phyloP scores from a whole-genome alignment of 1,139 yeast species.

The Meyerozyma carpophila region DNA sequence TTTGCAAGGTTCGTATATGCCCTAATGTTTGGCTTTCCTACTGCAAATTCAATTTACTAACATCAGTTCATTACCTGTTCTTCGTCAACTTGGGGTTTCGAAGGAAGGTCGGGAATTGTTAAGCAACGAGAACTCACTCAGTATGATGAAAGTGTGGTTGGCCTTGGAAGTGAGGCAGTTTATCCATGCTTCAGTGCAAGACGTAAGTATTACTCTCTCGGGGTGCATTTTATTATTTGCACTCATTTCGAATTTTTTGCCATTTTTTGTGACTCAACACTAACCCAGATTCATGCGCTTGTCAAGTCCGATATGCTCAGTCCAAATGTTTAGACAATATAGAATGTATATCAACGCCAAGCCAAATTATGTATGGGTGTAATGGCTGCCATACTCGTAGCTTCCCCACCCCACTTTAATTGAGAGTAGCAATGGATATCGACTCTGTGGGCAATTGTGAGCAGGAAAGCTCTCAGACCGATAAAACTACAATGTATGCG shows the following conservation, averaged over 20 bases:
- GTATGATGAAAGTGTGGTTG: conserved; percentile 88
- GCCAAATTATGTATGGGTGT: neutral
- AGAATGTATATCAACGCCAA: neutral
- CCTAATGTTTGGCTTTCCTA: conserved; percentile 53
- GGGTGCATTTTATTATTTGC: neutral
- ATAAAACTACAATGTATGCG: neutral
- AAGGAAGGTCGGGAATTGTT: conserved; percentile 60
- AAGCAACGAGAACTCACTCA: conserved; percentile 54
- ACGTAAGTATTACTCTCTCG: conserved; percentile 36
- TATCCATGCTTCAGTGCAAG: conserved; percentile 79
- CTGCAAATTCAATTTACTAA: conserved; percentile 32
- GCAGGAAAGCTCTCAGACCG: neutral
- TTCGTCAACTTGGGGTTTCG: conserved; percentile 73
- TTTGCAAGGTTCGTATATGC: conserved; percentile 90
- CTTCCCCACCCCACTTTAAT: neutral
- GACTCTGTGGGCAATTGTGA: neutral
- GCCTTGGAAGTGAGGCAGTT: conserved; percentile 87
- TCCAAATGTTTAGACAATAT: conserved; percentile 9
- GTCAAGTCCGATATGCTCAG: conserved; percentile 15
- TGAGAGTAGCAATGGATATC: neutral
- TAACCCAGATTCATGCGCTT: conserved; percentile 23
- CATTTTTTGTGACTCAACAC: conserved; percentile 10
- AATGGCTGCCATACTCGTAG: neutral
- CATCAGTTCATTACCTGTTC: conserved; percentile 77
- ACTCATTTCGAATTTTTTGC: neutral